Evolutionary conservation across 2,329 filamentous ascomycete species (phyloP).

Genomic region (Calonectria pauciramosa): DNA sequence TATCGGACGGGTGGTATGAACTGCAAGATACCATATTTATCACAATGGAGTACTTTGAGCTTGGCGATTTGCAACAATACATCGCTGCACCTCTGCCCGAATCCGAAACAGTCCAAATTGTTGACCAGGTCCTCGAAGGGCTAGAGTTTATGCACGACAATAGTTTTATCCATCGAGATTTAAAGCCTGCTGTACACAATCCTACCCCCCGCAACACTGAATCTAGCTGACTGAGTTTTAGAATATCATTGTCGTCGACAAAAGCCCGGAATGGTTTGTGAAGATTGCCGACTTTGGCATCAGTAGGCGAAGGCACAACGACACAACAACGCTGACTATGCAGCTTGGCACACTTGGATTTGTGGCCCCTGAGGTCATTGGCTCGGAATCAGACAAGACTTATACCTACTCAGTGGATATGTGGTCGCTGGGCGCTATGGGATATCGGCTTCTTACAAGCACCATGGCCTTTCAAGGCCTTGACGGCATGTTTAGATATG

Average conservation of each 20-base stretch:
- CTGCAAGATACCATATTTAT: neutral
- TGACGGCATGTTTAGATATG: neutral
- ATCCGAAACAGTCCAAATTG: neutral
- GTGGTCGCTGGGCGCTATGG: slow-evolving; percentile 4
- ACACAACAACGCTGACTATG: neutral
- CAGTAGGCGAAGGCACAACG: neutral
- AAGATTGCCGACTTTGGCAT: slow-evolving; percentile 19
- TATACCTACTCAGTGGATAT: slow-evolving; percentile 5
- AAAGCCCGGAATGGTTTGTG: slow-evolving; percentile 3
- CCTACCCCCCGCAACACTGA: neutral
- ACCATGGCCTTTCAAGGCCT: neutral
- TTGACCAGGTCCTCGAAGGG: neutral
- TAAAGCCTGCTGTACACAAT: neutral
- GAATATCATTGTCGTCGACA: slow-evolving; percentile 6
- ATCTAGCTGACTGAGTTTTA: neutral
- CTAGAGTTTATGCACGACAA: slow-evolving; percentile 7
- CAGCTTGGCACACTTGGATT: neutral
- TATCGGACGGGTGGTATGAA: neutral
- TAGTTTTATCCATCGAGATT: neutral
- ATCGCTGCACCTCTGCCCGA: neutral
- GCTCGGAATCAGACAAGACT: neutral
- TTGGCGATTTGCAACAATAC: neutral
- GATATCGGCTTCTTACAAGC: neutral
- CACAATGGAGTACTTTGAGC: slow-evolving; percentile 4
- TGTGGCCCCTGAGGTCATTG: neutral